phyloP scores from a whole-genome alignment of 73 alveolate species.

The Stentor coeruleus region DNA sequence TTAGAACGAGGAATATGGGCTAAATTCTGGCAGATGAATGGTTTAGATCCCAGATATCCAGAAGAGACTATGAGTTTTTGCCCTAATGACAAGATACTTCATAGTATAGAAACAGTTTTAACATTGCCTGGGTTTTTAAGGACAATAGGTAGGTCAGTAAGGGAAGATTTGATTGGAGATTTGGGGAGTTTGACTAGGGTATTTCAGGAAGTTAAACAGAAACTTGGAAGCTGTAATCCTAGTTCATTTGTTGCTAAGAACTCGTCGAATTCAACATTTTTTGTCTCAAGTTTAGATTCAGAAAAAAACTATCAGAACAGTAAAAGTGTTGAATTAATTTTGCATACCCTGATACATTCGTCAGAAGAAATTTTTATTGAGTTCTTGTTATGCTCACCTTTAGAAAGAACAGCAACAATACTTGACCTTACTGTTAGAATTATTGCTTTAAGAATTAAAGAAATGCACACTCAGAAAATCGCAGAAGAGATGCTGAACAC shows the following conservation, averaged over 20 bases:
- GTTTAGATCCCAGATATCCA: constrained; percentile 16
- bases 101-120: not conserved
- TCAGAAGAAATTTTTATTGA: not conserved
- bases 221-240: not conserved
- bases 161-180: constrained; percentile 16
- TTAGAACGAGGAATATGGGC: constrained; percentile 11
- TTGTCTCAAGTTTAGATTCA: not conserved
- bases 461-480: constrained; percentile 8
- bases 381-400: constrained; percentile 10
- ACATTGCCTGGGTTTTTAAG: not conserved
- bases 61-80: not conserved
- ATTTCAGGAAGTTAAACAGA: constrained; percentile 14
- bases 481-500: constrained; percentile 25
- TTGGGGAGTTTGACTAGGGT: not conserved
- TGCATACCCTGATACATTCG: not conserved
- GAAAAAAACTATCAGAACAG: not conserved
- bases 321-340: constrained; percentile 6
- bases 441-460: not conserved
- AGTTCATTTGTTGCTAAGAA: not conserved
- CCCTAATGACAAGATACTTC: not conserved
- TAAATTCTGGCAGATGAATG: not conserved
- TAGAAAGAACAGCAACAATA: constrained; percentile 27
- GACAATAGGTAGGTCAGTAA: not conserved
- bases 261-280: no score
- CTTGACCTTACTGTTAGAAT: constrained; percentile 10